phyloP scores from a whole-genome alignment of 225 moss, liverwort and hornwort genomes.

The Sphagnum tenellum region DNA sequence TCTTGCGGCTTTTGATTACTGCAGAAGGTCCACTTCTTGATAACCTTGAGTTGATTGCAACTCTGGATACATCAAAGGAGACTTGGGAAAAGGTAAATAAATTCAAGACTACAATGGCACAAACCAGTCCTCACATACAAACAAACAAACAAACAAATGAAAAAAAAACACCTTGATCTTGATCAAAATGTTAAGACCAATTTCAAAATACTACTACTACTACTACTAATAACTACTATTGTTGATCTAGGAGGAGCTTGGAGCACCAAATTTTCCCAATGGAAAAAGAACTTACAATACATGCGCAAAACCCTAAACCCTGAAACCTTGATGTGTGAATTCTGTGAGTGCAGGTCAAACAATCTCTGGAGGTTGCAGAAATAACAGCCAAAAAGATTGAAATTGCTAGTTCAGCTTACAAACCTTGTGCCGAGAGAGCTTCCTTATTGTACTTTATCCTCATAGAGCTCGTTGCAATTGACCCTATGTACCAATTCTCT shows the following conservation, averaged over 20 bases:
- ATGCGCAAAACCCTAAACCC: too few relatives aligned
- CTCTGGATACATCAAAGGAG: conserved; percentile 74
- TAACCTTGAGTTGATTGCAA: conserved; percentile 66
- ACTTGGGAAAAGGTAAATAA: conserved; percentile 55
- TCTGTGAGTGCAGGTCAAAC: conserved; percentile 37
- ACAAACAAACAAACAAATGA: too few relatives aligned
- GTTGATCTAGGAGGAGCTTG: too few relatives aligned
- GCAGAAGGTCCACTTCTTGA: conserved; percentile 66
- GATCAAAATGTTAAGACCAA: too few relatives aligned
- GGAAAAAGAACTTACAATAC: too few relatives aligned
- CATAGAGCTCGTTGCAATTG: conserved; percentile 71
- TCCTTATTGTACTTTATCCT: conserved; percentile 70
- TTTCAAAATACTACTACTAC: too few relatives aligned
- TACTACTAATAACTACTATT: too few relatives aligned
- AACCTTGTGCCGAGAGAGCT: conserved; percentile 76
- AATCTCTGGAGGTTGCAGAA: conserved; percentile 65
- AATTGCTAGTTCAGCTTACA: conserved; percentile 68
- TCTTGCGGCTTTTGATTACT: conserved; percentile 55
- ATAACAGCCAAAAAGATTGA: conserved; percentile 59
- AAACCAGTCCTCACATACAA: too few relatives aligned
- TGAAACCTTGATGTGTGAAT: too few relatives aligned
- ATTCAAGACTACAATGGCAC: too few relatives aligned
- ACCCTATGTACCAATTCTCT: conserved; percentile 84
- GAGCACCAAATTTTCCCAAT: too few relatives aligned
- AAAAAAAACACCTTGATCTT: too few relatives aligned